Conservation (phyloP, 2,329 filamentous ascomycete genomes). For the Fusarium sublunatum region DNA sequence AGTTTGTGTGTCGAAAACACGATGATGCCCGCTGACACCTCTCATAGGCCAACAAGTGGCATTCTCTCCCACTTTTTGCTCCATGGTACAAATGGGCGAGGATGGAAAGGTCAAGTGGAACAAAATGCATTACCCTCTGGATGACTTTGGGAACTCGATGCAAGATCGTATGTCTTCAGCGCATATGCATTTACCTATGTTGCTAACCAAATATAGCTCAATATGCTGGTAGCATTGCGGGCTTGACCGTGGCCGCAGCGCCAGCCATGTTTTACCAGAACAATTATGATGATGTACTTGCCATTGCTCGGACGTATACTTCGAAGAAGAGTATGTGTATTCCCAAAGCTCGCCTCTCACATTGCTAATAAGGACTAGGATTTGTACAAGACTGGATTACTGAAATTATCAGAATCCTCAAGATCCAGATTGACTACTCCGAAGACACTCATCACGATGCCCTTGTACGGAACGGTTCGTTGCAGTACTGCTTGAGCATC, state of each 20-base stretch:
- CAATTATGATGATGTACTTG: conserved; percentile 78
- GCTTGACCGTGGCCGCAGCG: conserved; percentile 65
- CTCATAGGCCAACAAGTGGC: conserved; percentile 66
- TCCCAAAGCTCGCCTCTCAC: too few species aligned
- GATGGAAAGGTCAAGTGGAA: conserved; percentile 71
- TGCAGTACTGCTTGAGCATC: conserved; percentile 82
- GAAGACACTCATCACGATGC: conserved; percentile 78
- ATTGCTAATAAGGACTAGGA: conserved; percentile 53
- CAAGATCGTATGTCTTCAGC: conserved; percentile 58
- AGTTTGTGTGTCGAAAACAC: conserved; percentile 39
- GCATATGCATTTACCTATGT: not conserved
- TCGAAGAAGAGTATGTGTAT: conserved; percentile 49
- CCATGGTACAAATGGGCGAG: conserved; percentile 67
- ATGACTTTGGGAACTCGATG: conserved; percentile 60
- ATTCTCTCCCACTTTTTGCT: conserved; percentile 70
- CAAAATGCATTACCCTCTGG: conserved; percentile 61
- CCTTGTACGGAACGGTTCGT: conserved; percentile 76
- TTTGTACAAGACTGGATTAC: conserved; percentile 72
- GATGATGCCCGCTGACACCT: conserved; percentile 25
- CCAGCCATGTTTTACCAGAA: conserved; percentile 58
- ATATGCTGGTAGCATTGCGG: conserved; percentile 69
- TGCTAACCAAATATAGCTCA: conserved; percentile 54
- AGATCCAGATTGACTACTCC: conserved; percentile 83
- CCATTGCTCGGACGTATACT: conserved; percentile 67
- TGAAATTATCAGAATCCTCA: conserved; percentile 76